These are phyloP conservation scores for Euphorbia peplus DNA, from an alignment of 345 rosid genomes.

Conservation along the genomic window DNA sequence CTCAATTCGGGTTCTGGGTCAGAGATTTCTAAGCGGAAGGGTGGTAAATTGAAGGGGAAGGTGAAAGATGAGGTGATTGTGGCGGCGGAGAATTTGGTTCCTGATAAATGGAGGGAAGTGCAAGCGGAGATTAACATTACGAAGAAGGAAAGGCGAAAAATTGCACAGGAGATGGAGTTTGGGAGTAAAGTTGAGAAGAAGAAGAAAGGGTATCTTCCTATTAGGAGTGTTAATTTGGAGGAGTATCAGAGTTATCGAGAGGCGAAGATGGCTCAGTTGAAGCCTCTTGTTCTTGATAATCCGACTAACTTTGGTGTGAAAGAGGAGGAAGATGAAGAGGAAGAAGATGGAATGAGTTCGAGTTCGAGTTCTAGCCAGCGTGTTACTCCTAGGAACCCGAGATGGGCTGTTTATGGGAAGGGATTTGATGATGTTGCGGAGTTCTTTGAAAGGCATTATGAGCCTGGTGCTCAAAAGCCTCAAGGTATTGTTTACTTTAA, in stretches of 20 bases:
- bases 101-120: constrained; percentile 76
- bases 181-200: constrained; percentile 71
- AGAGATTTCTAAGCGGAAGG: not conserved
- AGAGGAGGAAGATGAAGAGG: constrained; percentile 15
- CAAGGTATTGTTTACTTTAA: constrained; percentile 43
- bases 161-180: constrained; percentile 75
- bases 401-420: constrained; percentile 88
- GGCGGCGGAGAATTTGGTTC: constrained; percentile 64
- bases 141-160: constrained; percentile 79
- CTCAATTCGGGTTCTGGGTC: not conserved
- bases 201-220: constrained; percentile 53
- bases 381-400: constrained; percentile 71
- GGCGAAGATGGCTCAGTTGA: constrained; percentile 60
- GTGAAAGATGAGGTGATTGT: constrained; percentile 25
- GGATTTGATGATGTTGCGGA: constrained; percentile 76
- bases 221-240: constrained; percentile 55
- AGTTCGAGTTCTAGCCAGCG: constrained; percentile 34
- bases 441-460: constrained; percentile 57
- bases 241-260: constrained; percentile 56
- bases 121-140: constrained; percentile 76
- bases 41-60: constrained; percentile 25
- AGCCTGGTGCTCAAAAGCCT: constrained; percentile 47
- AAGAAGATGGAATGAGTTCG: constrained; percentile 13
- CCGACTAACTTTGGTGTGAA: constrained; percentile 33
- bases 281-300: constrained; percentile 60